Evolutionary conservation across 1,284 basidiomycete species (phyloP).

Genomic region (Sanghuangporus sanghuang): DNA sequence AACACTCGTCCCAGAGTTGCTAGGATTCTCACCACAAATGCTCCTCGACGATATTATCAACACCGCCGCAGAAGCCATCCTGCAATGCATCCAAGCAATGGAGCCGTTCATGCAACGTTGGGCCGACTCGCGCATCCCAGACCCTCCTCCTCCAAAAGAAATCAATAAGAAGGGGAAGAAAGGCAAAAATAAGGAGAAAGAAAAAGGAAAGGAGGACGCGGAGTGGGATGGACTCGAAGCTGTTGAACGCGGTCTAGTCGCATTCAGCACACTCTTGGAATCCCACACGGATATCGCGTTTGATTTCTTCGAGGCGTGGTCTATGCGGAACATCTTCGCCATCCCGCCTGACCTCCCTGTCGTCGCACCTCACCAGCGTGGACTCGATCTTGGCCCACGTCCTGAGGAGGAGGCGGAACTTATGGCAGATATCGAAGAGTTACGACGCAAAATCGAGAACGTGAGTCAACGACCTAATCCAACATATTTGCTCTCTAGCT

Average conservation of each 20-base stretch:
- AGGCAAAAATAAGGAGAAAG: neutral
- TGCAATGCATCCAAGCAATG: constrained; percentile 67
- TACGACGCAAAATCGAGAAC: constrained; percentile 52
- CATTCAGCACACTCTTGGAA: constrained; percentile 73
- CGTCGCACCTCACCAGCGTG: constrained; percentile 63
- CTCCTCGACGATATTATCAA: constrained; percentile 67
- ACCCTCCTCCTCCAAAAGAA: neutral
- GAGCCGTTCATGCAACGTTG: constrained; percentile 68
- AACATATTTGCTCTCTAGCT: neutral
- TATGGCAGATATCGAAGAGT: constrained; percentile 55
- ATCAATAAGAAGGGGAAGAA: constrained; percentile 1
- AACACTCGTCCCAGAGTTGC: constrained; percentile 51
- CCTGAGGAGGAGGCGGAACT: constrained; percentile 51
- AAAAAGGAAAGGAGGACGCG: constrained; percentile 14
- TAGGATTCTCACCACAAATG: constrained; percentile 64
- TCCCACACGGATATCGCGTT: constrained; percentile 76
- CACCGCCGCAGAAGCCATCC: constrained; percentile 61
- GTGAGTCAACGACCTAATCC: constrained; percentile 34
- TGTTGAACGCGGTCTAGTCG: constrained; percentile 47
- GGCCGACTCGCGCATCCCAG: constrained; percentile 47
- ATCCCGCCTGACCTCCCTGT: constrained; percentile 59
- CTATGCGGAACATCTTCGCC: constrained; percentile 69
- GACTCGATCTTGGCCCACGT: constrained; percentile 45
- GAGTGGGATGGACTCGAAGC: constrained; percentile 17
- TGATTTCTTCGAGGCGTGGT: constrained; percentile 78